Percentiles rank a stretch among this genome's conserved stretches.
phyloP scores from a whole-genome alignment of 352 stramenopile species.

The Globisporangium irregulare region DNA sequence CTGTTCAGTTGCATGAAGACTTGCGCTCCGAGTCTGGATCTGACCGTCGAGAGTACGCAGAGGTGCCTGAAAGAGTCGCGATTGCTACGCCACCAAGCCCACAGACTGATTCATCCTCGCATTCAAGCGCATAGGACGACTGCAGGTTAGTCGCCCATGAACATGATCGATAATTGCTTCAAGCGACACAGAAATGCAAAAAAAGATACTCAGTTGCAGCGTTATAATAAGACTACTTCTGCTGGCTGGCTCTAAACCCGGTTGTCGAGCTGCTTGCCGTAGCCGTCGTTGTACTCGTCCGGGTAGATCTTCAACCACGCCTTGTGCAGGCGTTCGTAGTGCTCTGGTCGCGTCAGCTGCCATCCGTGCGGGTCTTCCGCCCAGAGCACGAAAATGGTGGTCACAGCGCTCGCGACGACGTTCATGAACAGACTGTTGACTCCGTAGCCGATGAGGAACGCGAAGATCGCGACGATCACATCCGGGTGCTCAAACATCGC shows the following conservation, averaged over 20 bases:
- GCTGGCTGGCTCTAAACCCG: constrained; percentile 12
- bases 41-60: constrained; percentile 2
- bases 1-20: constrained; percentile 13
- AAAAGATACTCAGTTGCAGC: not conserved
- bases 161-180: not conserved
- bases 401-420: constrained; percentile 71
- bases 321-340: constrained; percentile 68
- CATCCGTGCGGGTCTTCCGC: constrained; percentile 76
- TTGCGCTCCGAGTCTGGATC: not conserved
- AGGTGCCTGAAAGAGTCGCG: constrained; percentile 6
- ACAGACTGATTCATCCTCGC: not conserved
- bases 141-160: not conserved
- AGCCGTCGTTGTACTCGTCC: constrained; percentile 81
- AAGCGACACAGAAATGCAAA: not conserved
- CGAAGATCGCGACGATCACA: constrained; percentile 63
- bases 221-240: constrained; percentile 2
- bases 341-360: constrained; percentile 66
- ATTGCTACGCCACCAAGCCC: not conserved
- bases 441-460: constrained; percentile 69
- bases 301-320: constrained; percentile 82
- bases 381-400: constrained; percentile 83
- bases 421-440: constrained; percentile 78
- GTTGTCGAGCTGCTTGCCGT: constrained; percentile 53
- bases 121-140: not conserved
- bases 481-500: constrained; percentile 68